Conservation (phyloP, 2,329 filamentous ascomycete genomes). For the Zasmidium angulare region DNA sequence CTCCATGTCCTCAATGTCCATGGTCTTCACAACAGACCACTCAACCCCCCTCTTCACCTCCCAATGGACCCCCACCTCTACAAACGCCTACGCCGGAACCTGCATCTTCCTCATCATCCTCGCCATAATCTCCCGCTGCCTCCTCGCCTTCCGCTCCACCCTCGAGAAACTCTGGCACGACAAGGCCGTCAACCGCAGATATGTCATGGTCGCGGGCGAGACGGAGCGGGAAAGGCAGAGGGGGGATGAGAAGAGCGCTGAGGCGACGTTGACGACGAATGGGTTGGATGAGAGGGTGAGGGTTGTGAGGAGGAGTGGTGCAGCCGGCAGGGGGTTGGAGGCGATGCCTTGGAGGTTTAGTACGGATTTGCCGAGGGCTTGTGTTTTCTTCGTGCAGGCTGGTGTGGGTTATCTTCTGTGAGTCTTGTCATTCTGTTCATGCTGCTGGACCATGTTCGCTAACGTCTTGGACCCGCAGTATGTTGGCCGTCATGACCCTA, state of each 20-base stretch:
- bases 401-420: constrained; percentile 83
- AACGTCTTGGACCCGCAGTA: constrained; percentile 54
- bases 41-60: constrained; percentile 65
- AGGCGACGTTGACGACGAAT: constrained; percentile 67
- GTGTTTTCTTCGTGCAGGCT: constrained; percentile 68
- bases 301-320: constrained; percentile 58
- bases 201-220: constrained; percentile 64
- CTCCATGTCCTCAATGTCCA: constrained; percentile 30
- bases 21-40: constrained; percentile 65
- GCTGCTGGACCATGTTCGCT: not conserved
- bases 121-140: constrained; percentile 64
- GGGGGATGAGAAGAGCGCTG: constrained; percentile 56
- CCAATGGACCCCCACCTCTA: constrained; percentile 70
- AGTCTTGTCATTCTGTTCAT: constrained; percentile 42
- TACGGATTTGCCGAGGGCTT: constrained; percentile 72
- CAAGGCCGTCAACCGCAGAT: constrained; percentile 70
- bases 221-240: constrained; percentile 47
- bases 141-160: constrained; percentile 67
- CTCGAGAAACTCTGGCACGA: constrained; percentile 69
- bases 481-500: constrained; percentile 89
- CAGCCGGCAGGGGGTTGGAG: constrained; percentile 45
- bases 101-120: constrained; percentile 88
- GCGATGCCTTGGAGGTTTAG: constrained; percentile 76
- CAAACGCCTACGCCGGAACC: constrained; percentile 77
- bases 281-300: constrained; percentile 79